Evolutionary conservation across 805 yeast genomes (phyloP), one percentile per base, ranked within the genome.

Genomic region (Candida parachauliodes): DNA sequence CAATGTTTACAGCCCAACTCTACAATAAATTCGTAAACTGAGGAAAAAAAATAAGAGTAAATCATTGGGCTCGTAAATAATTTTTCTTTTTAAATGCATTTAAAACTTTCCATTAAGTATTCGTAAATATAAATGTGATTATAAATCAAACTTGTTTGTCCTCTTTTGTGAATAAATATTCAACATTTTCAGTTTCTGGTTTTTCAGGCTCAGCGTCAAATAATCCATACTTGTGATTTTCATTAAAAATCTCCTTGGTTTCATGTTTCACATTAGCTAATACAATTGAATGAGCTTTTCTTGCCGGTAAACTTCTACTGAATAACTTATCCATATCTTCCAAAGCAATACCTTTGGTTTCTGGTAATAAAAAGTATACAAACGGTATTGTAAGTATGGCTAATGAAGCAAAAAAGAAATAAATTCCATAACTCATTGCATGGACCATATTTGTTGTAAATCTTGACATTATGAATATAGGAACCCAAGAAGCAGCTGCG

Each of bases 351-450:
- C 69, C 74, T 26, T 68, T 74, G 21, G 70, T 66, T 52, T 64
- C 73, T 28, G 70, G 73, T 64, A 62, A 70, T 59, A 54, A 68
- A 60, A 62, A 68, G 64, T 56, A 66, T 38, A 67, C 65, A 38
- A 60, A 45, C 32, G 73, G 72, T 27, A 65, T 49, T 46, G 60
- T 67, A 33, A 49, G 34, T 44, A 46, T 64, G 57, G 63, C 68
- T 53, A 65, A 49, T 28, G 46, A 52, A 20, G 70, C 70, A 41
- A 64, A 70, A 60, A 65, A 67, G 42, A 61, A 55, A 59, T 65
- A 70, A 29, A 59, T 59, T 42, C 68, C 69, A 65, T 65, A 69
- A 24, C 55, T 55, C 20, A 66, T 52, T 17, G 52, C 49, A 41
- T 47, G 54, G 43, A 68, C 57, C 53, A 67, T 66, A 36, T 66